Percentiles rank a stretch among this genome's conserved stretches.
Evolutionary conservation across 305 asterid genomes (phyloP).

Genomic region (Fraxinus floribunda): DNA sequence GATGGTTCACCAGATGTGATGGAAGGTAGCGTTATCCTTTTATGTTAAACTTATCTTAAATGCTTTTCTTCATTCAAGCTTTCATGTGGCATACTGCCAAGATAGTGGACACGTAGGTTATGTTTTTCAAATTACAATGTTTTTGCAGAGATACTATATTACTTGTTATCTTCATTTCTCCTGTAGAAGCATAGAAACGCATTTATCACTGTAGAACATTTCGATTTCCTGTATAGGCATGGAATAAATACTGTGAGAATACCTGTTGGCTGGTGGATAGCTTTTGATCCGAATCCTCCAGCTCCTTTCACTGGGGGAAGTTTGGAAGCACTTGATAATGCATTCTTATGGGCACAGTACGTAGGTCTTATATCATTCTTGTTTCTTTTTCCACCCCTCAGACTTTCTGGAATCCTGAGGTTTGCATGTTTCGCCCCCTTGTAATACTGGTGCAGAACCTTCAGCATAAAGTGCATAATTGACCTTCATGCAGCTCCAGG

Average conservation of each 20-base stretch:
- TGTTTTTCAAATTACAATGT: not conserved
- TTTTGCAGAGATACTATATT: not conserved
- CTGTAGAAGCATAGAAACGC: constrained; percentile 68
- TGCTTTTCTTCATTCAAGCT: not conserved
- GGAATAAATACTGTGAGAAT: constrained; percentile 77
- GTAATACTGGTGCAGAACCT: constrained; percentile 43
- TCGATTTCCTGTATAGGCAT: constrained; percentile 59
- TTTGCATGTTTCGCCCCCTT: constrained; percentile 3
- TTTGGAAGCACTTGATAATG: constrained; percentile 73
- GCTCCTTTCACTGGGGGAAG: constrained; percentile 68
- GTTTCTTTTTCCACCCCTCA: not conserved
- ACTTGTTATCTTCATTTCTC: constrained; percentile 22
- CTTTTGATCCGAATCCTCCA: constrained; percentile 62
- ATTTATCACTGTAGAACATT: constrained; percentile 63
- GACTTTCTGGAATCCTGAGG: constrained; percentile 8
- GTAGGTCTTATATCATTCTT: constrained; percentile 30
- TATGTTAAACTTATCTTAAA: not conserved
- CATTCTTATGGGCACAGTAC: constrained; percentile 80
- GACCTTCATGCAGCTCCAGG: constrained; percentile 91
- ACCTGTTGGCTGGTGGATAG: constrained; percentile 95
- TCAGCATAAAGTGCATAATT: constrained; percentile 66
- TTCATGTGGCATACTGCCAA: not conserved
- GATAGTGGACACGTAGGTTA: not conserved
- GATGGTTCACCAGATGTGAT: not conserved
- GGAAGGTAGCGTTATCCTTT: not conserved